Evolutionary conservation across 805 yeast species (phyloP).

Genomic region (Candida argentea): DNA sequence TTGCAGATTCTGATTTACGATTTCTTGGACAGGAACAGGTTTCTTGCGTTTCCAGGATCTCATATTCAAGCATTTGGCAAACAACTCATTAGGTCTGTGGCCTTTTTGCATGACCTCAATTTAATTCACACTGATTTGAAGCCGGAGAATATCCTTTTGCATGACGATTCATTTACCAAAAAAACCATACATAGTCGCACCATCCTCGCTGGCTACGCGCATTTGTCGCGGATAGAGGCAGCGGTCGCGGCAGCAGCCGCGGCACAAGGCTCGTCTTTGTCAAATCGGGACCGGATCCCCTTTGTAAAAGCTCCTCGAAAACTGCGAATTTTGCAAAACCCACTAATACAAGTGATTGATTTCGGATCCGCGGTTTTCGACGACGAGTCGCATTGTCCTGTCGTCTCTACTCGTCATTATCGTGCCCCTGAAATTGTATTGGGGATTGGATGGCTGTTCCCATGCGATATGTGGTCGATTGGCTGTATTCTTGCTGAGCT

Average conservation of each 20-base stretch:
- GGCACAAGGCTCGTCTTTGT: conserved; percentile 1
- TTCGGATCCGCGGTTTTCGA: conserved; percentile 95
- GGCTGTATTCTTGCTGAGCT: conserved; percentile 91
- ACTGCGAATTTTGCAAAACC: conserved; percentile 53
- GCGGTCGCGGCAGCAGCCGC: conserved; percentile 1
- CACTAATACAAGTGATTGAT: conserved; percentile 83
- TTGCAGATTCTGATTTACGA: conserved; percentile 81
- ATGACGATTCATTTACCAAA: conserved; percentile 37
- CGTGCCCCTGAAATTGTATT: conserved; percentile 94
- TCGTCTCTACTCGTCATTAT: conserved; percentile 92
- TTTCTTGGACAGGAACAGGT: conserved; percentile 74
- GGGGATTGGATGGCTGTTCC: conserved; percentile 94
- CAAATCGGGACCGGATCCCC: conserved; percentile 2
- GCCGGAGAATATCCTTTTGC: conserved; percentile 84
- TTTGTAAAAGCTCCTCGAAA: conserved; percentile 18
- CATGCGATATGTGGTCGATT: conserved; percentile 95
- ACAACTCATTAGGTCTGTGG: conserved; percentile 77
- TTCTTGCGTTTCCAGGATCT: conserved; percentile 86
- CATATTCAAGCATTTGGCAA: conserved; percentile 85
- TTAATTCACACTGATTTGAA: conserved; percentile 93
- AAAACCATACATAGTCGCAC: conserved; percentile 26
- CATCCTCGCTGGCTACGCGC: conserved; percentile 22
- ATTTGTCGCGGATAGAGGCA: conserved; percentile 11
- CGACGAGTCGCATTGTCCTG: conserved; percentile 86
- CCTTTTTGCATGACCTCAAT: conserved; percentile 81